Base-by-base conservation (phyloP, 1,284 basidiomycete genomes). In the Cystobasidium pallidum region DNA sequence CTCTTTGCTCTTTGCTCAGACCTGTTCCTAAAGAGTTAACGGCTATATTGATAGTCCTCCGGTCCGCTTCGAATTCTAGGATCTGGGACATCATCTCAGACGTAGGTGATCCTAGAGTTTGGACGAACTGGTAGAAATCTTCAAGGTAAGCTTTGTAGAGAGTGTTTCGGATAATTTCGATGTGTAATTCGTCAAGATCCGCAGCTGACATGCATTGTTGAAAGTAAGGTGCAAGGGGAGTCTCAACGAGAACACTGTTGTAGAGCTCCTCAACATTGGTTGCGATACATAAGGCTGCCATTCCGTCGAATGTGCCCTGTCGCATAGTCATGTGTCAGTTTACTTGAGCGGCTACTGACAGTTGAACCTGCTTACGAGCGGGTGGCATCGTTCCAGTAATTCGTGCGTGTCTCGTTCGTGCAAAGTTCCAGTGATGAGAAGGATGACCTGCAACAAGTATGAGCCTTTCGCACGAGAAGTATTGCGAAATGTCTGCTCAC, bases 101-200 rank as follows among this genome's bases (percentile, higher is more conserved):
- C 1, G 94, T 98, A 0, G 94, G 91, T 10, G 88, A 86, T 34
- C 92, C 91, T 24, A 99, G 83, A 2, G 88, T 87, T 66, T 86
- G 82, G 80, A 89, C 91, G 83, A 91, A 99, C 74, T 85, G 81
- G 84, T 94, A 87, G 81, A 99, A 99, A 82, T 99, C 96, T 82
- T 98, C 95, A 72, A 99, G 89, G 83, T 99, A 99, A 17, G 94
- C 91, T 82, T 97, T 98, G 87, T 99, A 99, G 57, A 99, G 90
- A n/a, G 95, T 94, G 83, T 99, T 99, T 58, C 96, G 92, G 82
- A 99, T 95, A 82, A 99, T 98, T 84, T 99, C 96, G 78, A 99
- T 99, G 84, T 99, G 98, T 75, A 99, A 88, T 81, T 99, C 96
- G 81, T 99, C 96, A 47, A 99, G 87, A 81, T 99, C 96, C 39